phyloP scores from a whole-genome alignment of 164 flowering plant genomes.

The Cinnamomum micranthum region DNA sequence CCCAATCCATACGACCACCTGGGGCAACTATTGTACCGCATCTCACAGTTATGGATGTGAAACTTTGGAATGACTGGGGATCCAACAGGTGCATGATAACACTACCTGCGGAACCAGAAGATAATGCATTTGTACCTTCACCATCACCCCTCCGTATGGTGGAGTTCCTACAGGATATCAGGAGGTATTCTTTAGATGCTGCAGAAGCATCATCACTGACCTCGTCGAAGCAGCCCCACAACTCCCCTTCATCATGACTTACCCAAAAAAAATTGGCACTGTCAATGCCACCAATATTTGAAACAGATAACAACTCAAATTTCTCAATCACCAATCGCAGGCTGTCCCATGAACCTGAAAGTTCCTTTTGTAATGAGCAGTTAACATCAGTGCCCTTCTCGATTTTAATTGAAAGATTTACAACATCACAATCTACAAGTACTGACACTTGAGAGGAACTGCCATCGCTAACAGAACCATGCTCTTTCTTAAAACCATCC shows the following conservation, averaged over 20 bases:
- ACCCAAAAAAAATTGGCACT: constrained; percentile 62
- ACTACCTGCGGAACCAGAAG: constrained; percentile 69
- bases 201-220: constrained; percentile 6
- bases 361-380: constrained; percentile 59
- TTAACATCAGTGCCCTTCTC: constrained; percentile 34
- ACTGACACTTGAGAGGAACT: constrained; percentile 53
- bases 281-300: constrained; percentile 61
- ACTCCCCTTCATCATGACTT: constrained; percentile 72
- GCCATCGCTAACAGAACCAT: constrained; percentile 7
- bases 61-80: constrained; percentile 39
- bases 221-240: constrained; percentile 61
- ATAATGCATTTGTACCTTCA: constrained; percentile 81
- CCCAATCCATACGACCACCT: constrained; percentile 95
- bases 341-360: constrained; percentile 75
- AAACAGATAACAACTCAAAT: constrained; percentile 65
- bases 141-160: constrained; percentile 86
- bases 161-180: constrained; percentile 72
- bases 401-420: constrained; percentile 41
- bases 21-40: constrained; percentile 72
- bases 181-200: constrained; percentile 49
- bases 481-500: constrained; percentile 29
- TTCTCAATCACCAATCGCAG: constrained; percentile 49
- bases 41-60: constrained; percentile 53
- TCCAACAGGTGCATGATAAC: constrained; percentile 56
- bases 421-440: constrained; percentile 58